A percentile compares a stretch with the other conserved stretches of the same genome.
These are phyloP conservation scores for Parafenestella ontariensis DNA, from an alignment of 2,329 filamentous ascomycete species.

Conservation along the genomic window DNA sequence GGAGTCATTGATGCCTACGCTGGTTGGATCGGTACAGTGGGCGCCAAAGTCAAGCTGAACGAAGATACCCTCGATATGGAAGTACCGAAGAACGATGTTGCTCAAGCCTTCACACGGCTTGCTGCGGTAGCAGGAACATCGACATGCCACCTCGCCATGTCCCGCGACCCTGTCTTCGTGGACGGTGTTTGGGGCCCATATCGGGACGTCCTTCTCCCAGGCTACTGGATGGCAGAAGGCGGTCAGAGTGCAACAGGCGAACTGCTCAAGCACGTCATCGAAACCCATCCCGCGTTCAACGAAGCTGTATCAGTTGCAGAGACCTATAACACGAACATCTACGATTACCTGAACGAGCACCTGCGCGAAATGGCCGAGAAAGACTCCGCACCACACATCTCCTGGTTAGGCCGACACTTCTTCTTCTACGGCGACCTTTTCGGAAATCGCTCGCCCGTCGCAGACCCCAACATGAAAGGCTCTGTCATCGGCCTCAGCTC, in stretches of 20 bases:
- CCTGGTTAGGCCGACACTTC: conserved; percentile 88
- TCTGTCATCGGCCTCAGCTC: conserved; percentile 84
- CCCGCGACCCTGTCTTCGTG: conserved; percentile 89
- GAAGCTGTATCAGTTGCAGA: conserved; percentile 80
- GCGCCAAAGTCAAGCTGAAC: conserved; percentile 84
- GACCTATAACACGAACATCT: conserved; percentile 86
- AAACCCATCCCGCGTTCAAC: conserved; percentile 90
- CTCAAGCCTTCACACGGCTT: conserved; percentile 89
- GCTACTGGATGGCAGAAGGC: conserved; percentile 96
- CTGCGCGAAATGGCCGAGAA: conserved; percentile 77
- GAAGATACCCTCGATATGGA: conserved; percentile 71
- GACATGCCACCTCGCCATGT: conserved; percentile 97
- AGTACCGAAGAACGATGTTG: conserved; percentile 80
- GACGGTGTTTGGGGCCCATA: conserved; percentile 97
- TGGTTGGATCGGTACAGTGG: conserved; percentile 98
- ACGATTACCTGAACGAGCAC: conserved; percentile 91
- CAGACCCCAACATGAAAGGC: conserved; percentile 91
- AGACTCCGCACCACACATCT: conserved; percentile 74
- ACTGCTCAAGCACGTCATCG: conserved; percentile 89
- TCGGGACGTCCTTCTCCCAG: conserved; percentile 87
- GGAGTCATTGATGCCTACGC: conserved; percentile 98
- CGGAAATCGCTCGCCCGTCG: conserved; percentile 93
- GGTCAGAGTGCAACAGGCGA: conserved; percentile 97
- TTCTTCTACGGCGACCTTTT: conserved; percentile 99
- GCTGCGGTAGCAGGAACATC: conserved; percentile 96